These are phyloP conservation scores for Cenchrus americanus DNA, from an alignment of 176 grass and related monocot species.

Conservation along the genomic window DNA sequence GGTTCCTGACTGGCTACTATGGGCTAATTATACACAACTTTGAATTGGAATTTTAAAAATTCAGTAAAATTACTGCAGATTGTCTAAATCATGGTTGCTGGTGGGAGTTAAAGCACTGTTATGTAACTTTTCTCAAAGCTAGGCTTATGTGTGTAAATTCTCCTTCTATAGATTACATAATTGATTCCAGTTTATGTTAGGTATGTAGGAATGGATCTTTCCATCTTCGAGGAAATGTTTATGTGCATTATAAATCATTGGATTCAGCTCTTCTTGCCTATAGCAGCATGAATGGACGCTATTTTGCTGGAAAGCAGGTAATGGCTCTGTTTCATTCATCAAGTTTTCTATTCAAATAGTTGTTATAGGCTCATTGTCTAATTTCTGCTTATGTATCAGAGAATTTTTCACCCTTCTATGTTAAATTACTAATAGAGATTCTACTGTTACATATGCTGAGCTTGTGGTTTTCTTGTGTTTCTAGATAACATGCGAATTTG, in stretches of 20 bases:
- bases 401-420: neutral
- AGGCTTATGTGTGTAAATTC: neutral
- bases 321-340: conserved; percentile 4
- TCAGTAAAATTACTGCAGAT: neutral
- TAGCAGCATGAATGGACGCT: conserved; percentile 84
- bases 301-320: conserved; percentile 97
- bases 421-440: conserved; percentile 2
- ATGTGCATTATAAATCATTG: conserved; percentile 90
- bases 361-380: neutral
- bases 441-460: conserved; percentile 25
- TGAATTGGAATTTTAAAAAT: neutral
- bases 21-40: neutral
- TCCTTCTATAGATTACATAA: conserved; percentile 4
- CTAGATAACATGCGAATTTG: conserved; percentile 88
- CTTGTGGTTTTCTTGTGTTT: conserved; percentile 18
- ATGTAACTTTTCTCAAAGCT: conserved; percentile 11
- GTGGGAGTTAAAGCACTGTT: conserved; percentile 22
- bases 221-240: conserved; percentile 95
- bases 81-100: neutral
- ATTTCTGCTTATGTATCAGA: conserved; percentile 26
- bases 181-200: conserved; percentile 51
- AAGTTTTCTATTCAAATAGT: neutral
- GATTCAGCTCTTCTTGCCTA: conserved; percentile 92
- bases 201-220: conserved; percentile 94
- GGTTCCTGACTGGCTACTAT: neutral